These are phyloP conservation scores for Picea mariana DNA, from an alignment of 83 land plant species.

Conservation along the genomic window DNA sequence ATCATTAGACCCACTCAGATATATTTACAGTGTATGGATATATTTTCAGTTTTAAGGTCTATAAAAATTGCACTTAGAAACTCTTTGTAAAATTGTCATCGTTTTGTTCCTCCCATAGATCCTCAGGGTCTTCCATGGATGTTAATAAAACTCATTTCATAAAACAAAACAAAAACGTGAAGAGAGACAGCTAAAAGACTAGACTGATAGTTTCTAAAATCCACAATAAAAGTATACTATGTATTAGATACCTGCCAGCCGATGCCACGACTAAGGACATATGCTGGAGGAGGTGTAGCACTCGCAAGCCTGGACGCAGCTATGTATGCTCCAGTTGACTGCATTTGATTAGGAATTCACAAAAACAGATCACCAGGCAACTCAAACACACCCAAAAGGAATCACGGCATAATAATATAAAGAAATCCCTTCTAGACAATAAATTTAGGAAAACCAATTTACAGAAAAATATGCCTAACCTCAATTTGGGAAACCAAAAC, in stretches of 20 bases:
- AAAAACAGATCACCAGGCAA: neutral
- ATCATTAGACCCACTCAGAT: too few relatives aligned
- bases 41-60: too few relatives aligned
- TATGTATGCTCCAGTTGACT: slow-evolving; percentile 79
- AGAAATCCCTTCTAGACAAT: neutral
- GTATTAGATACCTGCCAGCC: slow-evolving; percentile 70
- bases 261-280: slow-evolving; percentile 71
- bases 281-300: slow-evolving; percentile 71
- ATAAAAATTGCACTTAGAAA: too few relatives aligned
- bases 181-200: neutral
- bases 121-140: too few relatives aligned
- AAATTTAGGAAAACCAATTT: neutral
- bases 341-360: slow-evolving; percentile 8
- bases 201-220: neutral
- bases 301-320: slow-evolving; percentile 64
- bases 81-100: too few relatives aligned
- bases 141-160: too few relatives aligned
- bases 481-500: slow-evolving; percentile 42
- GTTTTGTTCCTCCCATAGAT: too few relatives aligned
- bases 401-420: slow-evolving; percentile 9
- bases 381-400: neutral
- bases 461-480: slow-evolving; percentile 19
- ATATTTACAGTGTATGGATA: too few relatives aligned
- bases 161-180: neutral
- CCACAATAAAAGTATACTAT: neutral